These are phyloP conservation scores for Eucalyptus curtisii DNA, from an alignment of 345 rosid species.

Conservation along the genomic window DNA sequence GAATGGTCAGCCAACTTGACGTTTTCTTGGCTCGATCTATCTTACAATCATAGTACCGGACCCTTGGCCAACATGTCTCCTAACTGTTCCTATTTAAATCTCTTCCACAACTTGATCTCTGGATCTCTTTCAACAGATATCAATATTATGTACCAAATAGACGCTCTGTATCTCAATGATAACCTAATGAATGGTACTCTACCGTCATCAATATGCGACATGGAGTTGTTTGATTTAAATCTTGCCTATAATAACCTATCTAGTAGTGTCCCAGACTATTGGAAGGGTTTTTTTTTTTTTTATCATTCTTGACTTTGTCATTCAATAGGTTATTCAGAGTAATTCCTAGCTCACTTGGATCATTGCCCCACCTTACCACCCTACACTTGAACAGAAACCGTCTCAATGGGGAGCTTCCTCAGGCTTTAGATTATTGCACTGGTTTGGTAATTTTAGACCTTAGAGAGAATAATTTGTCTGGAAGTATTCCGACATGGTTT, in stretches of 20 bases:
- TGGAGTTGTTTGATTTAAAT: not conserved
- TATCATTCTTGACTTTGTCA: not conserved
- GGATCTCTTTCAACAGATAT: not conserved
- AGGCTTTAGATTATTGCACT: not conserved
- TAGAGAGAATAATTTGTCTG: not conserved
- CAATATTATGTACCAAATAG: not conserved
- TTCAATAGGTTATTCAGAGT: not conserved
- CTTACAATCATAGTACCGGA: rapidly evolving
- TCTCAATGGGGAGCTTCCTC: not conserved
- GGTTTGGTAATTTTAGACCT: not conserved
- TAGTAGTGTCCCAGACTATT: not conserved
- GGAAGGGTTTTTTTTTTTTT: not conserved
- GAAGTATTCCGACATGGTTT: not conserved
- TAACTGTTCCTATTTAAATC: too few relatives aligned
- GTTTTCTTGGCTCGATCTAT: rapidly evolving
- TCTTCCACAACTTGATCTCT: not conserved
- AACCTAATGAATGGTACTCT: not conserved
- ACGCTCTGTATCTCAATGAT: not conserved
- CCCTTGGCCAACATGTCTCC: rapidly evolving
- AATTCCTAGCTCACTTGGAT: not conserved
- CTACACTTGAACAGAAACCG: not conserved
- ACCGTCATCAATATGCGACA: not conserved
- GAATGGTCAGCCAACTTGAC: too few relatives aligned
- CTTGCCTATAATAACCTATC: not conserved
- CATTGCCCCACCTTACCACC: not conserved